Evolutionary conservation across 179 eudicot genomes (phyloP), one percentile per base, ranked within the genome.

Genomic region (Patellifolia procumbens): DNA sequence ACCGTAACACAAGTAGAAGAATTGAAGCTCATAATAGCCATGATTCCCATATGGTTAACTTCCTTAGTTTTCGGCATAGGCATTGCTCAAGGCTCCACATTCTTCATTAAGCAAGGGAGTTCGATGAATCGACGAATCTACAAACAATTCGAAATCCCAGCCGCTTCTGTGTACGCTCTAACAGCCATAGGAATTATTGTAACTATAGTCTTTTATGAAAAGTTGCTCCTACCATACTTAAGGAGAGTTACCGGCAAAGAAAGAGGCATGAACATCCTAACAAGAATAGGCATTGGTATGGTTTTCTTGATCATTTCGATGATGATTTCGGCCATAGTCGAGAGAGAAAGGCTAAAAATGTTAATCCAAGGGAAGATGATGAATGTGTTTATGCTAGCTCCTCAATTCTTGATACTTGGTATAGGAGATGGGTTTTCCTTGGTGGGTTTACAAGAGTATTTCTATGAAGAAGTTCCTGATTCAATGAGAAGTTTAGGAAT

Each of bases 1-100:
- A 88, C 91, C 0, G 84, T 91, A 48, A 91, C 97, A 51, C 81
- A 73, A 68, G 94, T 91, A 0, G 94, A 90, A 69, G 90, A 89
- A 63, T 35, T 76, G 69, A 89, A 88, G 78, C 90, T 89, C 13
- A 12, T 90, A 5, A 22, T 90, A 48, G 82, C 79, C 78, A 87
- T 86, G 77, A 63, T 82, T 45, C 93, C 93, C 20, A 74, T 87
- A 43, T 90, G 91, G 93, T 61, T 90, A 71, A 82, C 88, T 22
- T 76, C 80, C 19, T 46, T 88, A 66, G 52, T 86, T 28, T 90
- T 90, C 55, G 93, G 90, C 62, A 49, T 85, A 39, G 87, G 88
- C 43, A 66, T 87, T 6, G 85, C 91, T 5, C 89, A 88, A 74
- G 48, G 85, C 51, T 0, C 86, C 2, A 90, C 92, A 17, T 91